Conservation (phyloP, 306 rosid species). For the Cercis canadensis region DNA sequence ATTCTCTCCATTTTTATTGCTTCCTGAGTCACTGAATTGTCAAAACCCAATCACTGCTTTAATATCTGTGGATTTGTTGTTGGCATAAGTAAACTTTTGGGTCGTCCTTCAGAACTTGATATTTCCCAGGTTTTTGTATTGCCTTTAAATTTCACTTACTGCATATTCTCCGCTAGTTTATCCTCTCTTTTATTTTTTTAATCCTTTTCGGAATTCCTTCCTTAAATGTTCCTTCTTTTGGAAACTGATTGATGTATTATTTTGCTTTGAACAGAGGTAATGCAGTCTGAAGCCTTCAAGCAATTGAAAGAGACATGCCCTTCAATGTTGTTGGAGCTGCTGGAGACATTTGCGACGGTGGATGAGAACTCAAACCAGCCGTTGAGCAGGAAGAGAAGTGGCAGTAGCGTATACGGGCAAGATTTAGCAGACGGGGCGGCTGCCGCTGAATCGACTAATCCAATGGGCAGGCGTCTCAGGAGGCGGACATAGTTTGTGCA, state of each 20-base stretch:
- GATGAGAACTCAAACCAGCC: constrained; percentile 59
- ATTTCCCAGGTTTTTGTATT: too few species aligned
- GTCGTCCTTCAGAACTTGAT: too few species aligned
- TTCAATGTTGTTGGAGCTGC: constrained; percentile 72
- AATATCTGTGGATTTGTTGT: too few species aligned
- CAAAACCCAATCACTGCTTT: too few species aligned
- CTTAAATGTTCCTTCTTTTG: neutral
- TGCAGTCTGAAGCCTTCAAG: constrained; percentile 86
- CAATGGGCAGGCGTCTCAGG: constrained; percentile 70
- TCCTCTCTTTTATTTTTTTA: too few species aligned
- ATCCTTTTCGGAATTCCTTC: neutral
- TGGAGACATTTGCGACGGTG: constrained; percentile 76
- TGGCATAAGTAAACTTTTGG: too few species aligned
- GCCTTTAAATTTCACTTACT: too few species aligned
- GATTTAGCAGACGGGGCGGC: constrained; percentile 70
- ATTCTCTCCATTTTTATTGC: too few species aligned
- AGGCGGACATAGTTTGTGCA: constrained; percentile 54
- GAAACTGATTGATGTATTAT: constrained; percentile 18
- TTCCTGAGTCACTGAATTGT: too few species aligned
- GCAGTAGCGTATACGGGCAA: constrained; percentile 63
- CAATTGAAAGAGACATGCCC: constrained; percentile 85
- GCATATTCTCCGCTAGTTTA: too few species aligned
- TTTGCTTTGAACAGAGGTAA: constrained; percentile 68
- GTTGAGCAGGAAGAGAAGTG: constrained; percentile 67
- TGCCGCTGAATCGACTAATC: constrained; percentile 69